Evolutionary conservation across 306 rosid genomes (phyloP), one percentile per base, ranked within the genome.

Genomic region (Sesbania bispinosa): DNA sequence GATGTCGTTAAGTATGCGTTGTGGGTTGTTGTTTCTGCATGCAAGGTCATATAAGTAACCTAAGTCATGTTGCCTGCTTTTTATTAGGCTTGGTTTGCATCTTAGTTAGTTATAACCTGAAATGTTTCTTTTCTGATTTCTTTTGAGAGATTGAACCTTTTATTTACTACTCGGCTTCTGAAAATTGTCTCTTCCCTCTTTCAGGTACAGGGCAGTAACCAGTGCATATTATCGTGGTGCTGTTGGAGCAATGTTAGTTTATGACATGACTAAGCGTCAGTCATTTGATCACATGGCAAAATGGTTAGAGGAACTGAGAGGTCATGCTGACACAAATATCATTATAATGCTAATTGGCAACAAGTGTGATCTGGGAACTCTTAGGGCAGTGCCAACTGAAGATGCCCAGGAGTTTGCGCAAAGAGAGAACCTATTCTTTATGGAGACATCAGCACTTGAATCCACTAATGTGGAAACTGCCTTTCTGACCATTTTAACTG

Each of bases 151-250:
- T 59, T 51, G 67, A 61, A 39, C 33, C 30, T 63, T 53, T 29
- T 75, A 14, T 33, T 32, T 58, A 8, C 21, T 51, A 10, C 19
- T 27, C 47, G n/a, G 62, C 36, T 7, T 73, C 54, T 65, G 51
- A 73, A 61, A 46, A 26, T 20, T 4, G 41, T 70, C 4, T 45
- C 4, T 8, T 42, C 29, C 66, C 1, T 47, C n/a, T 64, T 52
- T 63, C 81, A 89, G 97, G 79, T 92, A 89, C 58, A 80, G 96
- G 74, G 97, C 97, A 75, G 97, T 92, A 29, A 89, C 97, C 11
- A 92, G 94, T 69, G 96, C 97, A 57, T 92, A 92, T 80, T 92
- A 92, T 73, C 76, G 96, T 10, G 97, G 97, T n/a, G 97, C 97
- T 54, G 94, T 92, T 24, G 97, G 97, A 62, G 97, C 97, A 27